These are phyloP conservation scores for Chlorociboria aeruginascens DNA, from an alignment of 495 filamentous ascomycete species.

Conservation along the genomic window DNA sequence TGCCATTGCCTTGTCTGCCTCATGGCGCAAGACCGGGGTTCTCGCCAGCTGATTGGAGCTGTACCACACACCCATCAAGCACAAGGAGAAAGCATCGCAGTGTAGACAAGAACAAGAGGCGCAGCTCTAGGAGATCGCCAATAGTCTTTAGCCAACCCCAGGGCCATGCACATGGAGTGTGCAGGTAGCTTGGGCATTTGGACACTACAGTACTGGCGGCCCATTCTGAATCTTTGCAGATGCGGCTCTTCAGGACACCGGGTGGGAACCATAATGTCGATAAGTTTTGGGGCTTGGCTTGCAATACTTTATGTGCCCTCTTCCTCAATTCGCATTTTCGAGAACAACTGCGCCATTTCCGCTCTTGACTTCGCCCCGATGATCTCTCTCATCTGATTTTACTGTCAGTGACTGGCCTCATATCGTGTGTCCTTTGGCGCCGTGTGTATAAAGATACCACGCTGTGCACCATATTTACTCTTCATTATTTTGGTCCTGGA, in stretches of 20 bases:
- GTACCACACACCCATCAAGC: too few relatives aligned
- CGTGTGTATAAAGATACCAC: background rate
- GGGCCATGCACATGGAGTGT: slow-evolving; percentile 11
- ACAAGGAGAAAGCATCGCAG: background rate
- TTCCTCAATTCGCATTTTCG: background rate
- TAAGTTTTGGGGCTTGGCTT: slow-evolving; percentile 3
- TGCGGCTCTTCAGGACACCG: slow-evolving; percentile 7
- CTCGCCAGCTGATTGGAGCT: background rate
- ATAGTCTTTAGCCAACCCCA: background rate
- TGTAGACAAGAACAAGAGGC: background rate
- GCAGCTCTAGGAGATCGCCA: background rate
- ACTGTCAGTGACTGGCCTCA: background rate
- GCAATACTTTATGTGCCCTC: background rate
- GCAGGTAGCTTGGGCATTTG: background rate
- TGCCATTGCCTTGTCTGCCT: slow-evolving; percentile 6
- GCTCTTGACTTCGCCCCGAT: background rate
- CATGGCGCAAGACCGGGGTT: background rate
- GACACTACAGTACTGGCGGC: too few relatives aligned
- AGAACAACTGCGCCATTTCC: background rate
- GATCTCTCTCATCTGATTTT: background rate
- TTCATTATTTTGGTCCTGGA: background rate
- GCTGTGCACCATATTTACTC: background rate
- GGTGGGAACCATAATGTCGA: background rate
- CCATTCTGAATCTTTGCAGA: too few relatives aligned
- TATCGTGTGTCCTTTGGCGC: background rate